These are phyloP conservation scores for Cucumis sativus DNA, from an alignment of 306 rosid species.

Conservation along the genomic window Cucumber_9930_V3 NC_026661.2:13165001-13165500, in stretches of 20 bases:
- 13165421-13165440: neutral
- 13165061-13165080: slow-evolving; percentile 53
- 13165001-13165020: slow-evolving; percentile 68
- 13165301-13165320: slow-evolving; percentile 75
- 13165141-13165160: slow-evolving; percentile 41
- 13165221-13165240: neutral
- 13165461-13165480: neutral
- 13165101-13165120: slow-evolving; percentile 47
- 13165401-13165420: neutral
- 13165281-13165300: slow-evolving; percentile 26
- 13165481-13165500: neutral
- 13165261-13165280: neutral
- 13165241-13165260: neutral
- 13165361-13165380: slow-evolving; percentile 44
- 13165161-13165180: neutral
- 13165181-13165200: neutral
- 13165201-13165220: neutral
- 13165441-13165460: neutral
- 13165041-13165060: slow-evolving; percentile 62
- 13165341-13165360: slow-evolving; percentile 57
- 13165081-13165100: slow-evolving; percentile 53
- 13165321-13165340: slow-evolving; percentile 53
- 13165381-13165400: neutral
- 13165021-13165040: slow-evolving; percentile 63
- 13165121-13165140: slow-evolving; percentile 28